Base-by-base conservation (phyloP, 2,329 filamentous ascomycete genomes). In the Ophiosphaerella korrae region DNA sequence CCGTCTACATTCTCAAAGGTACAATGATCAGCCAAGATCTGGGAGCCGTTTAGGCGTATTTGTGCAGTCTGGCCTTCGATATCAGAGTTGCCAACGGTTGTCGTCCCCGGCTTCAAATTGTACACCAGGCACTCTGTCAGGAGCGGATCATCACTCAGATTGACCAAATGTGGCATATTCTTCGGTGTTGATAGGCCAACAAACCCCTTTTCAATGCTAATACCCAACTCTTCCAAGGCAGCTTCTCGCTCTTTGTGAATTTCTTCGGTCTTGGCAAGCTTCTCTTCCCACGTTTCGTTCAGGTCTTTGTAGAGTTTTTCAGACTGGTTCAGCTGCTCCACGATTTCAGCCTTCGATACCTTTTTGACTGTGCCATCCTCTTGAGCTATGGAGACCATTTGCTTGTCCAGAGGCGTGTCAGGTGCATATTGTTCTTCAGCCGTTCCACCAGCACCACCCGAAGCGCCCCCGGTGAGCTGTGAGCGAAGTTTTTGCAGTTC, bases 221-320 rank as follows among this genome's bases (percentile, higher is more conserved):
- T 97, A 59, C 94, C 94, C 37, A 99, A 83, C 73, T 99, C 94
- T 77, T 99, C 94, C 39, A 99, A 79, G 8, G 94, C 94, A 41
- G 92, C 86, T 75, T 99, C 94, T 61, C 94, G 87, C 75, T 99
- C 94, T 72, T 96, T 97, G 79, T 99, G 94, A 48, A 99, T 97
- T 63, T 93, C 87, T 73, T 99, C 94, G 0, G 94, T 99, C 77
- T 95, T 97, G 58, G 86, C 83, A 55, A 99, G 78, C 75, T 97
- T 97, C 77, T 99, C 85, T 77, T 99, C 94, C 94, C 94, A 99
- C 0, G 94, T 99, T 76, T 99, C 92, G 67, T 99, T 99, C 46
- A 99, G 84, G 71, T 99, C 94, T 42, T 89, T 88, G 67, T 97
- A 89, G 16, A 99, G 83, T 76, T 99, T 99, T 76, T 99, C 94